phyloP scores from a whole-genome alignment of 495 filamentous ascomycete genomes.

The Rostrohypoxylon terebratum region DNA sequence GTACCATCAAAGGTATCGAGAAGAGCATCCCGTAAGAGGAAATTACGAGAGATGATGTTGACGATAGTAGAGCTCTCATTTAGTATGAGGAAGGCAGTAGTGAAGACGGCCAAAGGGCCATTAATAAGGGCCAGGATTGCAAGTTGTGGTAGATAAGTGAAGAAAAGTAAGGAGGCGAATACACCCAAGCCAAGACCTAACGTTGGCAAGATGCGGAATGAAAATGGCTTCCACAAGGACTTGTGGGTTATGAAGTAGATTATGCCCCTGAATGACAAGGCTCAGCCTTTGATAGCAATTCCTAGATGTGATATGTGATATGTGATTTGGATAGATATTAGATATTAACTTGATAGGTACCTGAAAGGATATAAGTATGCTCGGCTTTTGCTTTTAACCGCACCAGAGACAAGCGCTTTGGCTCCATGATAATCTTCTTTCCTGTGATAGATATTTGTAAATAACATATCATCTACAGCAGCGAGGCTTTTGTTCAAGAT shows the following conservation, averaged over 20 bases:
- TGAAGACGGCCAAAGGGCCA: slow-evolving; percentile 84
- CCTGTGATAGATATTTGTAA: slow-evolving; percentile 48
- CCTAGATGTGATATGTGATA: no score
- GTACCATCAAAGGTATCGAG: slow-evolving; percentile 93
- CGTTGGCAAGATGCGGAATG: slow-evolving; percentile 74
- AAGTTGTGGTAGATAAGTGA: slow-evolving; percentile 91
- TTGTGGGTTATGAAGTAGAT: slow-evolving; percentile 78
- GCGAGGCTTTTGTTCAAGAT: neutral
- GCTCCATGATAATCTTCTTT: slow-evolving; percentile 69
- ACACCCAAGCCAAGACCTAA: slow-evolving; percentile 74
- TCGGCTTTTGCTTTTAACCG: slow-evolving; percentile 75
- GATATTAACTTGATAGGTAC: slow-evolving; percentile 57
- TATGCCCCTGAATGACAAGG: slow-evolving; percentile 67
- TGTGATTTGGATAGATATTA: neutral
- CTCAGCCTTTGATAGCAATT: slow-evolving; percentile 18
- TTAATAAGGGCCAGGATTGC: slow-evolving; percentile 84
- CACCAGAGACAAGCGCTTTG: slow-evolving; percentile 66
- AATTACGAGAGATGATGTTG: slow-evolving; percentile 76
- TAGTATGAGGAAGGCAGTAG: slow-evolving; percentile 80
- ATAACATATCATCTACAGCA: neutral
- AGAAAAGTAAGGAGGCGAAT: slow-evolving; percentile 78
- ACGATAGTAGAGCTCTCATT: slow-evolving; percentile 85
- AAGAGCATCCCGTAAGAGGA: slow-evolving; percentile 81
- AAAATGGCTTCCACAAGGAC: slow-evolving; percentile 74
- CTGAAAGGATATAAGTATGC: slow-evolving; percentile 89